A percentile compares a stretch with the other conserved stretches of the same genome.
Conservation (phyloP, 495 filamentous ascomycete species). For the Coniosporium apollinis region DNA sequence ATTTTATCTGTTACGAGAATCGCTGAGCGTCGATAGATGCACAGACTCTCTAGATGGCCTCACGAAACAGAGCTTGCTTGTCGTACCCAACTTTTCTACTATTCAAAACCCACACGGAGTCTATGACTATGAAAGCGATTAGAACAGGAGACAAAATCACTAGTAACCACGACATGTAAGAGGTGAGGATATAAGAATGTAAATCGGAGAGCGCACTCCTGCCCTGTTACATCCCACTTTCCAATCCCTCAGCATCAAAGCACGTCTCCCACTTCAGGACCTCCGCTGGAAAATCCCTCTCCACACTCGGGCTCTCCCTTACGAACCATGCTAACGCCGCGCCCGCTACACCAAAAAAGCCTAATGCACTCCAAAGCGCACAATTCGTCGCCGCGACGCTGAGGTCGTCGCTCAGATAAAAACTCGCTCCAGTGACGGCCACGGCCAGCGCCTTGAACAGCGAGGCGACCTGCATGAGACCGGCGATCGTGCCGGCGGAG, state of each 20-base stretch:
- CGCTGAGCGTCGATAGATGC: too few species aligned
- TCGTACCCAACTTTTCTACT: too few species aligned
- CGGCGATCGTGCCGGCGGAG: conserved; percentile 29
- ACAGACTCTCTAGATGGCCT: too few species aligned
- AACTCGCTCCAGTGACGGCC: conserved; percentile 26
- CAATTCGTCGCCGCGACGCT: conserved; percentile 23
- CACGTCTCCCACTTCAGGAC: conserved; percentile 30
- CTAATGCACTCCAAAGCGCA: conserved; percentile 24
- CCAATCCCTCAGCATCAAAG: conserved; percentile 21
- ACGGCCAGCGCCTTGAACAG: conserved; percentile 29
- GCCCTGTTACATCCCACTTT: too few species aligned
- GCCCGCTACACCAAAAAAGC: conserved; percentile 21
- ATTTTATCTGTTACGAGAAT: too few species aligned
- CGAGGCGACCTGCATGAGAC: conserved; percentile 27
- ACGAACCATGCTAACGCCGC: conserved; percentile 27
- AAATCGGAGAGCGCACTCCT: too few species aligned
- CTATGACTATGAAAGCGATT: too few species aligned
- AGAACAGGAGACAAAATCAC: too few species aligned
- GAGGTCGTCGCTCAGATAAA: conserved; percentile 24
- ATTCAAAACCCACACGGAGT: too few species aligned
- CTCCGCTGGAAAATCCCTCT: conserved; percentile 21
- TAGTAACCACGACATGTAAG: too few species aligned
- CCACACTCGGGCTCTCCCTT: conserved; percentile 25
- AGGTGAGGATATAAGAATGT: too few species aligned
- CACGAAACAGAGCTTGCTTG: too few species aligned